Base-by-base conservation (phyloP, 1,284 basidiomycete species). In the Leccinum solheimii region DNA sequence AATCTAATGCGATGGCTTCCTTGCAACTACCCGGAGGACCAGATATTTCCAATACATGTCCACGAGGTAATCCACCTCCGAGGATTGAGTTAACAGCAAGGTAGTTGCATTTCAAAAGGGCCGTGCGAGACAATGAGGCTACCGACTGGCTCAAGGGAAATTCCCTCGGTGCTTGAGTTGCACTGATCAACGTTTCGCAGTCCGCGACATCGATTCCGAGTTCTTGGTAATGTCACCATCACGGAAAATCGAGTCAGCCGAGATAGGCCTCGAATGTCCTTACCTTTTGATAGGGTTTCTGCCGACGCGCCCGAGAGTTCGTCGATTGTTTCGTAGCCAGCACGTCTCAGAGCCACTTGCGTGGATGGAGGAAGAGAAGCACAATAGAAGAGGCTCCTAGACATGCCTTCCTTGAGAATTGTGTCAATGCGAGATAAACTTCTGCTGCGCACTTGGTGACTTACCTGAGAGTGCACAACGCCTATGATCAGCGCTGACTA, bases 21-120 rank as follows among this genome's bases (percentile, higher is more conserved):
- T 88, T 91, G 11, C 82, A 80, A 54, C 82, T 81, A 49, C 90
- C 90, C 1, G 90, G 90, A 40, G 89, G 86, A 1, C 90, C 89
- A 52, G 87, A 88, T 67, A 91, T 76, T 75, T 91, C 89, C 38
- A 91, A 76, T 62, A 90, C 79, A 63, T 82, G 79, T 10, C 88
- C 86, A 62, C 77, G 78, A 56, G 76, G 75, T 55, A 91, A 71
- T 13, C 89, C 89, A 45, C 87, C 87, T 40, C 75, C 79, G 8
- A 91, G 78, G 3, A 90, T 70, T 27, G 73, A 73, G 65, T 91
- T 86, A 21, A 89, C 73, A 23, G 83, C 78, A 2, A 70, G 62
- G 67, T 80, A 84, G n/a, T 72, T 75, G 64, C 71, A 76, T 61
- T 61, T 50, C 53, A 61, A 73, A 62, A 70, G 73, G 34, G 68